Evolutionary conservation across 352 stramenopile species (phyloP).

Genomic region (Globisporangium spinosum): DNA sequence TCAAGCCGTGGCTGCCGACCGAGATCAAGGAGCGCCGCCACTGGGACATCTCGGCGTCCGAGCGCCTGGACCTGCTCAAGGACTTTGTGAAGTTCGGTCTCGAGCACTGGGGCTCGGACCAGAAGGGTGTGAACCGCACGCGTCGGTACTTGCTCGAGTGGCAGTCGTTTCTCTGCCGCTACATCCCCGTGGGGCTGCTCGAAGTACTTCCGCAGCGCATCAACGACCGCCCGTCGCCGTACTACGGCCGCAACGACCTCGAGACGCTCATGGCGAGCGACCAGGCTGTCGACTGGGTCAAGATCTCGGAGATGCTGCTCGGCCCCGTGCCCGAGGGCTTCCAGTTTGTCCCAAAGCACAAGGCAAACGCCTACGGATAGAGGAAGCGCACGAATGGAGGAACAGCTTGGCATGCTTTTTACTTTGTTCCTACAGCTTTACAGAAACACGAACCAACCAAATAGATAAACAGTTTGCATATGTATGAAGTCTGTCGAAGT

Average conservation of each 20-base stretch:
- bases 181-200: slow-evolving; percentile 97
- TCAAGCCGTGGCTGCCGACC: slow-evolving; percentile 98
- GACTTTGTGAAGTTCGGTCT: slow-evolving; percentile 97
- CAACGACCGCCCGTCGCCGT: slow-evolving; percentile 93
- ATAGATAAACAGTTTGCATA: not conserved
- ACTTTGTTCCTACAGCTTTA: too few species aligned
- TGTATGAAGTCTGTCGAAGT: not conserved
- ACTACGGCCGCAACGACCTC: slow-evolving; percentile 93
- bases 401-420: not conserved
- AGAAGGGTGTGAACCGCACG: slow-evolving; percentile 97
- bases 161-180: slow-evolving; percentile 97
- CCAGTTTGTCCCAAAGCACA: slow-evolving; percentile 98
- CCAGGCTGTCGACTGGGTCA: slow-evolving; percentile 97
- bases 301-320: slow-evolving; percentile 98
- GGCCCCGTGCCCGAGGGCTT: slow-evolving; percentile 91
- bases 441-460: not conserved
- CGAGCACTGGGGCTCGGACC: slow-evolving; percentile 98
- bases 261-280: slow-evolving; percentile 97
- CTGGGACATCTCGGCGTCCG: slow-evolving; percentile 95
- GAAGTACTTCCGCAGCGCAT: slow-evolving; percentile 95
- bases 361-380: slow-evolving; percentile 92
- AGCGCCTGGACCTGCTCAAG: slow-evolving; percentile 93
- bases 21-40: slow-evolving; percentile 98
- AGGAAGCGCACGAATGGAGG: not conserved
- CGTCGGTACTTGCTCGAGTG: slow-evolving; percentile 98